These are phyloP conservation scores for Phytophthora cactorum DNA, from an alignment of 352 stramenopile genomes.

Conservation along the genomic window DNA sequence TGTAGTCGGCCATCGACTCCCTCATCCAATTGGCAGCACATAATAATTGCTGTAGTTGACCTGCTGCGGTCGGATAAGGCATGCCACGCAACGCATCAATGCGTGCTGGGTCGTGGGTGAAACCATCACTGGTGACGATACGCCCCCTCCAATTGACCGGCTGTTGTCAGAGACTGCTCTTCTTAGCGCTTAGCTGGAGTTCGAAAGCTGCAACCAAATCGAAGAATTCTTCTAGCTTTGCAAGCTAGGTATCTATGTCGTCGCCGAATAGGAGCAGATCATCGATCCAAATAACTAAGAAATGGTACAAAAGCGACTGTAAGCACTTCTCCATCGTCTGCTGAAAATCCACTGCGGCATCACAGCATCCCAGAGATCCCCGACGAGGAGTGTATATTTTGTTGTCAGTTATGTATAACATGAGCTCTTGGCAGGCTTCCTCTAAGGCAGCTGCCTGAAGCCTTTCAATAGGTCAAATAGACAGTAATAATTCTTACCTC, in stretches of 20 bases:
- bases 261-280: conserved; percentile 32
- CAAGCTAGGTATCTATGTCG: conserved; percentile 27
- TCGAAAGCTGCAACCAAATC: conserved; percentile 18
- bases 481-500: not conserved
- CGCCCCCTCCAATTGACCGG: not conserved
- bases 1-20: conserved; percentile 6
- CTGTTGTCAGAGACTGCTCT: conserved; percentile 1
- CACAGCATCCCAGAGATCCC: not conserved
- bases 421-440: not conserved
- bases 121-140: not conserved
- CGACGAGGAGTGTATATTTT: conserved; percentile 4
- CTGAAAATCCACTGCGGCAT: not conserved
- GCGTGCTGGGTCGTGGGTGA: not conserved
- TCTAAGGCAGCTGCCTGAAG: not conserved
- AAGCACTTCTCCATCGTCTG: conserved; percentile 3
- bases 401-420: not conserved
- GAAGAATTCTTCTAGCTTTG: conserved; percentile 28
- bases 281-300: conserved; percentile 5
- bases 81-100: not conserved
- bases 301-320: not conserved
- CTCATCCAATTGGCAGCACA: conserved; percentile 8
- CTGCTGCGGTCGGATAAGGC: not conserved
- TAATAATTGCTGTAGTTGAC: conserved; percentile 3
- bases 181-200: conserved; percentile 7
- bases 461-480: not conserved